Evolutionary conservation across 768 basidiomycete genomes (phyloP), one percentile per base, ranked within the genome.

Genomic region (Dacryopinax primogenitus): DNA sequence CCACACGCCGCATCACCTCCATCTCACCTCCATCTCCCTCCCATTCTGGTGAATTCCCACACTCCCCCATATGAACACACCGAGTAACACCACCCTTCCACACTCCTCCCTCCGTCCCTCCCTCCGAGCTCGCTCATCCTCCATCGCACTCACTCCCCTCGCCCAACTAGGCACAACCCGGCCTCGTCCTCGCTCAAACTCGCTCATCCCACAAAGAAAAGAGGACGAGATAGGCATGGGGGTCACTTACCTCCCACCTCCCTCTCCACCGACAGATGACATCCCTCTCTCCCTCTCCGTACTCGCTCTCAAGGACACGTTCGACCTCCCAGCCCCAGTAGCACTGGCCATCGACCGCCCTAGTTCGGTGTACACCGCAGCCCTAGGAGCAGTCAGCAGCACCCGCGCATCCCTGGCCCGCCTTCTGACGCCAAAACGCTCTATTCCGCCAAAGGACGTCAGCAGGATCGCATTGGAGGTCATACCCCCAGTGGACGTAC

Each of bases 121-220:
- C 51, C 51, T 58, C 51, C 51, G 51, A 23, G 51, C 51, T 13
- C 51, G 51, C 51, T 58, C 51, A 18, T 65, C 30, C 62, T 33
- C 36, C 13, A 21, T 30, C 39, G 33, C 34, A 21, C 35, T 33
- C 41, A 15, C 30, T 13, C 62, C 58, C 26, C 35, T 32, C 35
- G 26, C 39, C n/a, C n/a, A n/a, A 16, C 39, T 45, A 11, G 33
- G 33, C 58, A 9, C 36, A 26, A 18, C 32, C 37, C 33, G 37
- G 18, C 3, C 11, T 4, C 23, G 51, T 3, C 51, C 51, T 9
- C 23, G 51, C 26, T 58, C 51, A 9, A 28, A 13, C 51, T 58
- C 51, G 26, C 18, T 26, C 51, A 3, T 30, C 51, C 51, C 18
- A 23, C 51, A 13, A 3, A 58, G 18, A 26, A 11, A 58, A 3